A percentile compares a stretch with the other conserved stretches of the same genome.
Evolutionary conservation across 2,329 filamentous ascomycete genomes (phyloP).

Genomic region (Colletotrichum horii): DNA sequence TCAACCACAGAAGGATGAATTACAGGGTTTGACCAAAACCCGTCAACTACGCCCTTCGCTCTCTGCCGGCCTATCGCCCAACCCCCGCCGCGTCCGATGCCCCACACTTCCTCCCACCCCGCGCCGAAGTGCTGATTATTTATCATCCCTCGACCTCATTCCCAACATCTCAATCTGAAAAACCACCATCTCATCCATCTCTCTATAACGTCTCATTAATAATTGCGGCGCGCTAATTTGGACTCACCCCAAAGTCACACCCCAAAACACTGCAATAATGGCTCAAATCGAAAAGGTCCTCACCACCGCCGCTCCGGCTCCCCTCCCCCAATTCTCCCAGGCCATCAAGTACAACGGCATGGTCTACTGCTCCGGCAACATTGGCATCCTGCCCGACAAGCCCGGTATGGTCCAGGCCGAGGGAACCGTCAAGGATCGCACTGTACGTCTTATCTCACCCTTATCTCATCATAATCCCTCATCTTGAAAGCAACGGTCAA

Average conservation of each 20-base stretch:
- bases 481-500: neutral
- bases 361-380: constrained; percentile 73
- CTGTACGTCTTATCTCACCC: constrained; percentile 40
- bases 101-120: constrained; percentile 8
- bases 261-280: neutral
- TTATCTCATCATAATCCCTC: neutral
- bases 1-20: too few relatives aligned
- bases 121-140: constrained; percentile 1
- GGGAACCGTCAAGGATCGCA: constrained; percentile 58
- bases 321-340: constrained; percentile 64
- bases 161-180: neutral
- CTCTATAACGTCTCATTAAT: neutral
- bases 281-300: constrained; percentile 22
- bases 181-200: neutral
- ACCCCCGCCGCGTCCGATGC: neutral
- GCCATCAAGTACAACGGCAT: constrained; percentile 68
- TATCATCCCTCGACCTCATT: neutral
- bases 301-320: constrained; percentile 28
- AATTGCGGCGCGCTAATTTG: rapidly evolving
- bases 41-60: neutral
- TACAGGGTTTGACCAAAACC: neutral
- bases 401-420: constrained; percentile 48
- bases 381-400: constrained; percentile 57
- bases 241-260: too few relatives aligned
- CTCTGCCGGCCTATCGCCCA: neutral